Evolutionary conservation across 2,329 filamentous ascomycete species (phyloP).

Genomic region (Gnomoniopsis sp.): DNA sequence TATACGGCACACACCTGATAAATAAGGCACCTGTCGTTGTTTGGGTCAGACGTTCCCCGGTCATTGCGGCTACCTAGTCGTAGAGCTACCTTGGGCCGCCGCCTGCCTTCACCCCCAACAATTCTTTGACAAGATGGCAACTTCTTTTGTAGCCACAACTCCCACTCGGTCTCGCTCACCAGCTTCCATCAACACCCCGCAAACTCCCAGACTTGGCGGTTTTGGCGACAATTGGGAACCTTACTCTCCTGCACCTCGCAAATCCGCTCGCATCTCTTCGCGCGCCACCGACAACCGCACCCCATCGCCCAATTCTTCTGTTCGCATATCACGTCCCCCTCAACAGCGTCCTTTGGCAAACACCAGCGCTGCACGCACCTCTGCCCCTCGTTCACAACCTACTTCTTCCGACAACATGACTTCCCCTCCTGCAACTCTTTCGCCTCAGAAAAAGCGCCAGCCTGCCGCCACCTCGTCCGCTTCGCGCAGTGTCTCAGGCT

Average conservation of each 20-base stretch:
- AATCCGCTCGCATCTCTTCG: conserved; percentile 62
- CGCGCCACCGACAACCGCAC: conserved; percentile 51
- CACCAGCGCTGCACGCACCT: conserved; percentile 19
- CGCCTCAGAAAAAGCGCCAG: conserved; percentile 50
- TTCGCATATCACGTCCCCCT: conserved; percentile 23
- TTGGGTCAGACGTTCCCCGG: background rate
- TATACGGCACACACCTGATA: background rate
- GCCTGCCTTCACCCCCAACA: background rate
- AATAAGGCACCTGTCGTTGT: background rate
- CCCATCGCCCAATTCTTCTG: conserved; percentile 46
- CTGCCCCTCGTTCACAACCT: conserved; percentile 32
- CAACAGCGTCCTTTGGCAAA: conserved; percentile 27
- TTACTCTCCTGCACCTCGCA: conserved; percentile 59
- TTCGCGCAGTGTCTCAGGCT: conserved; percentile 43
- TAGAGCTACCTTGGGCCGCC: too few relatives aligned
- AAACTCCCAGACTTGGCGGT: conserved; percentile 67
- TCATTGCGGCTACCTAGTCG: too few relatives aligned
- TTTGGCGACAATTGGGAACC: conserved; percentile 68
- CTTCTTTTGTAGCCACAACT: conserved; percentile 40
- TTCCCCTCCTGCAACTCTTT: conserved; percentile 34
- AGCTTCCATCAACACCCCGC: conserved; percentile 59
- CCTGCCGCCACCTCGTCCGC: conserved; percentile 38
- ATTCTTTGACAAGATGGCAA: conserved; percentile 6
- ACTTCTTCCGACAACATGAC: conserved; percentile 1
- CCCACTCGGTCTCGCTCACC: conserved; percentile 51